phyloP scores from a whole-genome alignment of 2,329 filamentous ascomycete species.

The Chalaropsis thielavioides region DNA sequence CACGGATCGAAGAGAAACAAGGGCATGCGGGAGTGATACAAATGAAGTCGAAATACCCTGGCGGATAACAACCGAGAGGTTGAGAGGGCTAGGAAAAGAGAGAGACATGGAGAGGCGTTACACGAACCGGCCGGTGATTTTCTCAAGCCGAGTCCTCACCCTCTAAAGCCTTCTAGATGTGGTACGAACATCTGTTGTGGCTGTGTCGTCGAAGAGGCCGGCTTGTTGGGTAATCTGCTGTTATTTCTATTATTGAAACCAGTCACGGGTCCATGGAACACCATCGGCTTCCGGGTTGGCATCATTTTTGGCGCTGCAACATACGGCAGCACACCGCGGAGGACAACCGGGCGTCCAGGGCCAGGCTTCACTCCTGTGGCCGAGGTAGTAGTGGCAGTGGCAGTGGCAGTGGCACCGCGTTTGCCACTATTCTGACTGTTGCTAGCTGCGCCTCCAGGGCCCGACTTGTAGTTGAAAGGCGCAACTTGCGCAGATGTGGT shows the following conservation, averaged over 20 bases:
- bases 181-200: neutral
- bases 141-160: neutral
- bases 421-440: constrained; percentile 24
- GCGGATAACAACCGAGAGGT: no score
- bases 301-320: constrained; percentile 24
- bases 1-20: no score
- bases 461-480: neutral
- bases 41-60: no score
- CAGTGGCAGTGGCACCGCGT: neutral
- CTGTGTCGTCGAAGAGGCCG: neutral
- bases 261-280: neutral
- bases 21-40: no score
- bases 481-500: neutral
- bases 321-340: constrained; percentile 28
- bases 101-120: no score
- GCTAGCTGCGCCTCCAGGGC: constrained; percentile 22
- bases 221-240: neutral
- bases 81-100: no score
- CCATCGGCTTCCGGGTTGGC: constrained; percentile 11
- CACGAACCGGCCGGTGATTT: no score
- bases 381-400: neutral
- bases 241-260: neutral
- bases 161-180: neutral
- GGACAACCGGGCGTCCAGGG: constrained; percentile 18
- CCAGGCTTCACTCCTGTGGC: neutral